Conservation (phyloP, 2,329 filamentous ascomycete species). For the Ramularia collo-cygni region DNA sequence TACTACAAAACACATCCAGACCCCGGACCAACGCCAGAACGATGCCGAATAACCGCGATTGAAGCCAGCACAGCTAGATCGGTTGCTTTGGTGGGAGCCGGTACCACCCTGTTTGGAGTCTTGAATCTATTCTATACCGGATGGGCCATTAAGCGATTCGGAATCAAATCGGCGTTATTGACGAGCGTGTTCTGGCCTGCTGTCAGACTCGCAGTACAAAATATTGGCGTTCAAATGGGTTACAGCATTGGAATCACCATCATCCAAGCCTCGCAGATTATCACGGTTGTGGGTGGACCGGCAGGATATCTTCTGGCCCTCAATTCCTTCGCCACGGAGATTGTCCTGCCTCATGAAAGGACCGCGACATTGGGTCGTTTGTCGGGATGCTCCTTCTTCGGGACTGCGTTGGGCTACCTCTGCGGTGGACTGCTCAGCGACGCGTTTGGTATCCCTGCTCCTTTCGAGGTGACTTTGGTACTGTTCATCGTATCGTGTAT, state of each 20-base stretch:
- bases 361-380: constrained; percentile 61
- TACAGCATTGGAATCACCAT: constrained; percentile 59
- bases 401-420: constrained; percentile 57
- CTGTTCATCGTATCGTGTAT: constrained; percentile 44
- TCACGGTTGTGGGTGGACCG: constrained; percentile 62
- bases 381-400: constrained; percentile 61
- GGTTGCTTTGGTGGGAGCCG: constrained; percentile 59
- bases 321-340: constrained; percentile 62
- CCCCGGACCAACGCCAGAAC: constrained; percentile 37
- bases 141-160: constrained; percentile 59
- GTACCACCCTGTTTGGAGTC: constrained; percentile 61
- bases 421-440: constrained; percentile 61
- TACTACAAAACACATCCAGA: constrained; percentile 57
- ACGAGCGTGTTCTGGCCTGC: constrained; percentile 60
- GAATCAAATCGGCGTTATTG: constrained; percentile 55
- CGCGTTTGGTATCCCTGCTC: constrained; percentile 54
- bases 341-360: constrained; percentile 52
- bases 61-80: constrained; percentile 58
- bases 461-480: constrained; percentile 57
- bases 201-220: constrained; percentile 56
- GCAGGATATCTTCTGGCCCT: constrained; percentile 62
- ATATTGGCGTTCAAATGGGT: constrained; percentile 57
- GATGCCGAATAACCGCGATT: constrained; percentile 56
- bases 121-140: constrained; percentile 62
- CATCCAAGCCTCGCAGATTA: constrained; percentile 60